A percentile compares a stretch with the other conserved stretches of the same genome.
Conservation (phyloP, 2,329 filamentous ascomycete species). For the Didymella lethalis region DNA sequence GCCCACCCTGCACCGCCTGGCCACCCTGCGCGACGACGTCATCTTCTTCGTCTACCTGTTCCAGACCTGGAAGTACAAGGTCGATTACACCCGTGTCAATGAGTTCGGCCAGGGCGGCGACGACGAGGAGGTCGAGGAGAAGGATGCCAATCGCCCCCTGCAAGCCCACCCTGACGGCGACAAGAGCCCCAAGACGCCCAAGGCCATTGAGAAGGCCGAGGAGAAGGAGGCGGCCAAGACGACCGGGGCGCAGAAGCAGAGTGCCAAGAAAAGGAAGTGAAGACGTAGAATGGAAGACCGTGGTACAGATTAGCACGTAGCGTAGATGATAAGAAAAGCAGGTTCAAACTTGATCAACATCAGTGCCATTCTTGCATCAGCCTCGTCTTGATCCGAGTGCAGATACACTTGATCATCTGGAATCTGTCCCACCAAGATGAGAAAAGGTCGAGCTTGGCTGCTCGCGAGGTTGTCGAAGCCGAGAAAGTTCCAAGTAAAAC, state of each 20-base stretch:
- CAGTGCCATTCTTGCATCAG: too few relatives aligned
- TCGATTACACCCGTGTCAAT: slow-evolving; percentile 91
- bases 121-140: slow-evolving; percentile 68
- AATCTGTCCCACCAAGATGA: too few relatives aligned
- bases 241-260: slow-evolving; percentile 39
- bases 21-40: slow-evolving; percentile 91
- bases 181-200: slow-evolving; percentile 36
- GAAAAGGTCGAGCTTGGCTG: too few relatives aligned
- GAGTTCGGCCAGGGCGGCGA: slow-evolving; percentile 99
- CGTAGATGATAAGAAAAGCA: too few relatives aligned
- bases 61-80: slow-evolving; percentile 89
- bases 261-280: slow-evolving; percentile 46
- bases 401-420: too few relatives aligned
- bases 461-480: too few relatives aligned
- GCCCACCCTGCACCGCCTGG: slow-evolving; percentile 90
- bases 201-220: slow-evolving; percentile 22
- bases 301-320: too few relatives aligned
- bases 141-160: slow-evolving; percentile 54
- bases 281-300: not conserved
- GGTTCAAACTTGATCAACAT: too few relatives aligned
- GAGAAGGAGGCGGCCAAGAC: slow-evolving; percentile 30
- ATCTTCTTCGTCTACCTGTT: slow-evolving; percentile 99
- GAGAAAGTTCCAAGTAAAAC: not conserved
- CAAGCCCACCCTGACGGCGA: slow-evolving; percentile 45
- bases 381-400: too few relatives aligned